phyloP scores from a whole-genome alignment of 139 green algal genomes.

The Picochlorum sp. region DNA sequence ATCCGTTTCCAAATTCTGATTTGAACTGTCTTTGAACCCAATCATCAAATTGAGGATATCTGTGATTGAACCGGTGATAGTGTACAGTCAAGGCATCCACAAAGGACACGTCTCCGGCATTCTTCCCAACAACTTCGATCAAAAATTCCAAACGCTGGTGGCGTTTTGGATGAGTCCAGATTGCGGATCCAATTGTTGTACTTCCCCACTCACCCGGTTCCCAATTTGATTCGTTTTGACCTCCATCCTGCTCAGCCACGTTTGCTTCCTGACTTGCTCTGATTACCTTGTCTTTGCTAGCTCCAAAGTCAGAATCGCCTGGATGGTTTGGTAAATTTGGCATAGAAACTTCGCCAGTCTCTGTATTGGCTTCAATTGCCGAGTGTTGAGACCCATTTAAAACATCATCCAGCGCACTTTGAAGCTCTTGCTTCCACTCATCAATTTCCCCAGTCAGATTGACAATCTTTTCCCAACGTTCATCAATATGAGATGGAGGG shows the following conservation, averaged over 20 bases:
- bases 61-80: background rate
- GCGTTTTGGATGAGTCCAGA: background rate
- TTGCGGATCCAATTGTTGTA: background rate
- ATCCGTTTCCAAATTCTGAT: background rate
- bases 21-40: background rate
- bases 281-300: background rate
- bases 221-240: too few species aligned
- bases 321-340: too few species aligned
- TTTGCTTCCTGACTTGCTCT: background rate
- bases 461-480: background rate
- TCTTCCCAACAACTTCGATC: background rate
- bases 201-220: background rate
- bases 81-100: background rate
- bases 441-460: background rate
- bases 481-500: background rate
- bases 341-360: background rate
- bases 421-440: slow-evolving; percentile 1
- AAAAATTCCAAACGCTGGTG: slow-evolving; percentile 3
- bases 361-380: background rate
- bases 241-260: background rate
- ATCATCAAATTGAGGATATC: slow-evolving; percentile 4
- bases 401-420: background rate
- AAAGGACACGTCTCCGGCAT: background rate
- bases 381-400: background rate
- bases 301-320: background rate